Evolutionary conservation across 192 early-diverging fungal species (phyloP), one percentile per base, ranked within the genome.

Genomic region (Chytriomyces sp.): DNA sequence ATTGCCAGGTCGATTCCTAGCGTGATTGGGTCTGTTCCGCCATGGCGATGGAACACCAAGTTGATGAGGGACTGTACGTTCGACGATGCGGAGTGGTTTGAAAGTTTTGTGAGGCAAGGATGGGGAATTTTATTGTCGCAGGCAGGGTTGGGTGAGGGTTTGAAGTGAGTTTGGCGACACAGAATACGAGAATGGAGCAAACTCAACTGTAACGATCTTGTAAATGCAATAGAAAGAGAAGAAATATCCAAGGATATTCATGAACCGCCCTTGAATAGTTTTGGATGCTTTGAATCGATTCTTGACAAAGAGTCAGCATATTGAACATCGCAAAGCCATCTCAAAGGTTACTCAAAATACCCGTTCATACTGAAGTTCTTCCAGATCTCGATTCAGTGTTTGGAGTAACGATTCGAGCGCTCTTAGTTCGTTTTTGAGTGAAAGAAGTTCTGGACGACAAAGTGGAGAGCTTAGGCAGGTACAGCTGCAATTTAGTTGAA

Each of bases 171-270:
- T 28, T 8, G 4, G 46, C 62, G 63, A 13, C 10, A 24, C 66
- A 16, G 35, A 57, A n/a, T 53, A 13, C 7, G 9, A 53, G 53
- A 5, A 49, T 1, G 13, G 9, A 7, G 23, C 11, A 69, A 53
- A 69, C 68, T 48, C 49, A 69, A 92, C 90, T 82, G 92, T 91
- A 45, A 92, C 79, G 20, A 97, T 87, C 70, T 96, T 97, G 85
- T 93, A 96, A 45, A 96, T 77, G 83, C 97, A 98, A 74, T 96
- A 97, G 7, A 92, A 77, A 7, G 94, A 91, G 79, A 98, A 97
- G 48, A 94, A 87, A 70, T 92, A 92, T 44, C 93, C 96, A 69
- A 98, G 79, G 16, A 93, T 64, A 76, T 94, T 96, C 77, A 91
- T 88, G 72, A 91, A 92, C 66, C 92, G 86, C 11, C 96, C 94